Evolutionary conservation across 2,329 filamentous ascomycete genomes (phyloP).

Genomic region (Akanthomyces lecanii): DNA sequence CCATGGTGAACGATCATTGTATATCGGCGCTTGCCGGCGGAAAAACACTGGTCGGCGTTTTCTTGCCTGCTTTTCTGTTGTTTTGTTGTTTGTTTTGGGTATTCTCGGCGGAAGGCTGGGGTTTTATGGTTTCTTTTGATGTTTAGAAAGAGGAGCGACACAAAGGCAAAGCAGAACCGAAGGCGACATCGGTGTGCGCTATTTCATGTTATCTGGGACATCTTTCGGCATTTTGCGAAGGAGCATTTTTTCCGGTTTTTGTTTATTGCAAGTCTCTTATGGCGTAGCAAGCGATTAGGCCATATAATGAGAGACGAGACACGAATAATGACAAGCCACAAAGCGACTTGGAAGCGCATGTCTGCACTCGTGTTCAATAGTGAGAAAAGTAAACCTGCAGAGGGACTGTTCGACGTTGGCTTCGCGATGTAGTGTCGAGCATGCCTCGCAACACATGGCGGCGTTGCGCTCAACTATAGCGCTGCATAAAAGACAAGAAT

Average conservation of each 20-base stretch:
- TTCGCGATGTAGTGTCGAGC: background rate
- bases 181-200: slow-evolving; percentile 17
- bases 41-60: background rate
- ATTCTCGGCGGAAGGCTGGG: slow-evolving; percentile 6
- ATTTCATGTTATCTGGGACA: slow-evolving; percentile 16
- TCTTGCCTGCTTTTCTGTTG: background rate
- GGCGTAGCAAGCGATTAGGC: slow-evolving; percentile 12
- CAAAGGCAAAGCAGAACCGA: slow-evolving; percentile 17
- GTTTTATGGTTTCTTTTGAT: slow-evolving; percentile 11
- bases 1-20: background rate
- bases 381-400: background rate
- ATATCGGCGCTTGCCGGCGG: background rate
- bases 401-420: background rate
- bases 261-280: slow-evolving; percentile 13
- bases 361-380: background rate
- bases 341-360: background rate
- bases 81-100: slow-evolving; percentile 5
- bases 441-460: too few species aligned
- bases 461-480: background rate
- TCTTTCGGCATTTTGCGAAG: slow-evolving; percentile 13
- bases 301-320: slow-evolving; percentile 16
- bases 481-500: background rate
- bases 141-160: slow-evolving; percentile 16
- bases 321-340: slow-evolving; percentile 17
- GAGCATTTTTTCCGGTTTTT: slow-evolving; percentile 7